Base-by-base conservation (phyloP, 176 grass and related monocot genomes). In the Triticum turgidum region DNA sequence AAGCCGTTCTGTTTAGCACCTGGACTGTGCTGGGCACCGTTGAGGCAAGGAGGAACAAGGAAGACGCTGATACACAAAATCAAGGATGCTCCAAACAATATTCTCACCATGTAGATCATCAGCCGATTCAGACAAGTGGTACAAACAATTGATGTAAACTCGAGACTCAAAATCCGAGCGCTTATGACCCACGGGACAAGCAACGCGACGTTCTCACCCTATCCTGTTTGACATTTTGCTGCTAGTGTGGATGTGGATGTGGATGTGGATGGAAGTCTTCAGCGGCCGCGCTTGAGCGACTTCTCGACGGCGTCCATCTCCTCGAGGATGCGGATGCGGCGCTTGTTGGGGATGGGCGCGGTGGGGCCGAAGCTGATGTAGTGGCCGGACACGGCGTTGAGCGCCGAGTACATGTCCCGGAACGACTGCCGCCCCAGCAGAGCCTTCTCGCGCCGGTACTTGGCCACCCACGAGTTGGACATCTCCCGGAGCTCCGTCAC, bases 281-380 rank as follows among this genome's bases (percentile, higher is more conserved):
- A 99, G 80, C 94, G 76, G 58, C 94, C 97, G 78, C 91, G 88
- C 70, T 89, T 92, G 66, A 99, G 94, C 39, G 97, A 91, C 90
- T 99, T 99, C 92, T 99, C 97, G 87, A 91, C 97, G 45, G 94
- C 88, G 77, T 97, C 97, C 92, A 97, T 89, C 90, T 99, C 97
- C 90, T 99, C 97, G 75, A 99, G 86, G 87, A 99, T 97, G 85
- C 97, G 90, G 1, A 91, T 77, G 87, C 93, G 93, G 85, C 97
- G 97, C 94, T 99, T 99, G 77, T 89, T 82, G 11, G 94, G 97
- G 84, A 99, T 99, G 80, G 97, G 89, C 38, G 94, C 97, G 3
- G 92, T 97, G 85, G 97, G 94, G 83, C 97, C 97, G 83, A 99
- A 99, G 89, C 97, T 97, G 91, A 99, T 91, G 91, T 99, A 99